These are phyloP conservation scores for Russula dissimulans DNA, from an alignment of 768 basidiomycete species.

Conservation along the genomic window DNA sequence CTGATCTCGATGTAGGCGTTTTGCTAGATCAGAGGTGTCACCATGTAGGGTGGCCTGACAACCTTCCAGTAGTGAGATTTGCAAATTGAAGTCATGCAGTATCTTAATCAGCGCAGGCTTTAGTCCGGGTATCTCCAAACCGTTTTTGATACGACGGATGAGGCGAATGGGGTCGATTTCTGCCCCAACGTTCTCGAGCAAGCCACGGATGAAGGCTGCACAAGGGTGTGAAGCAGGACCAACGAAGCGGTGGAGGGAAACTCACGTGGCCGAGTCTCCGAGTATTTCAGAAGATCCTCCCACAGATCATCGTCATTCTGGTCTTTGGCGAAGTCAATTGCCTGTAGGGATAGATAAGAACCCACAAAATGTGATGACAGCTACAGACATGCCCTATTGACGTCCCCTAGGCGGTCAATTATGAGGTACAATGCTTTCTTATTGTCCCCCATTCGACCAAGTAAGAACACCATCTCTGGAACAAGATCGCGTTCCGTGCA, in stretches of 20 bases:
- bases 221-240: not conserved
- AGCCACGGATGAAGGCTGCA: conserved; percentile 84
- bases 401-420: conserved; percentile 90
- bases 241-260: not conserved
- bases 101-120: conserved; percentile 96
- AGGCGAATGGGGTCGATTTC: conserved; percentile 93
- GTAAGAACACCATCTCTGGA: conserved; percentile 93
- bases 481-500: conserved; percentile 83
- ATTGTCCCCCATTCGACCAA: conserved; percentile 97
- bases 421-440: conserved; percentile 90
- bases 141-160: conserved; percentile 91
- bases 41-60: conserved; percentile 81
- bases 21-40: conserved; percentile 68
- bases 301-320: conserved; percentile 95
- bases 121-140: conserved; percentile 91
- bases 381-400: conserved; percentile 56
- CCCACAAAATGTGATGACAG: not conserved
- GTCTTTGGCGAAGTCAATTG: conserved; percentile 97
- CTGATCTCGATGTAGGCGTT: conserved; percentile 63
- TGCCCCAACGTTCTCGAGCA: conserved; percentile 92
- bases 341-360: not conserved
- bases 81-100: conserved; percentile 90
- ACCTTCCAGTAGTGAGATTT: conserved; percentile 87
- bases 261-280: conserved; percentile 84
- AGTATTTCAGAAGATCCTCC: conserved; percentile 92